phyloP scores from a whole-genome alignment of 352 stramenopile species.

The Globisporangium middletonii region DNA sequence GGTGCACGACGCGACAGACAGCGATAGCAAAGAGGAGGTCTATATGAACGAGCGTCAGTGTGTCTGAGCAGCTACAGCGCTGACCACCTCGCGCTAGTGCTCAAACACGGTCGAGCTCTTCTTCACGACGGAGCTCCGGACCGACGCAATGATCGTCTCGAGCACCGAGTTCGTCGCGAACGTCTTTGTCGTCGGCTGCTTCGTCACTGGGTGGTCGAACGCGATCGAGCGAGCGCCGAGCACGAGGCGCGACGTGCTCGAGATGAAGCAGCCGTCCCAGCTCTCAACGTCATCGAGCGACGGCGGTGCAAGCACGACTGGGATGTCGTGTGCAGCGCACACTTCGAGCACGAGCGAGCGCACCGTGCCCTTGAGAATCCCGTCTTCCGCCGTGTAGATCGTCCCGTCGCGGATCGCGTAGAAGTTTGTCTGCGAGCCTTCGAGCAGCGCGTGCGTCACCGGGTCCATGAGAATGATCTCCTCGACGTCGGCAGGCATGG shows the following conservation, averaged over 20 bases:
- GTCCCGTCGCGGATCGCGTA: conserved; percentile 48
- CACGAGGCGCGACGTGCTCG: conserved; percentile 77
- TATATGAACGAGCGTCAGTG: too few relatives aligned
- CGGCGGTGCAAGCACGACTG: conserved; percentile 46
- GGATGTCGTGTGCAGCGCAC: conserved; percentile 43
- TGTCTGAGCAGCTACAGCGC: too few relatives aligned
- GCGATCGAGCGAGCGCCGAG: conserved; percentile 45
- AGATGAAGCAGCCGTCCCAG: conserved; percentile 81
- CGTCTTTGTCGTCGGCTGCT: conserved; percentile 16
- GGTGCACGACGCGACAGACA: too few relatives aligned
- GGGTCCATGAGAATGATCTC: conserved; percentile 86
- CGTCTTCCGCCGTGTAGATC: conserved; percentile 61
- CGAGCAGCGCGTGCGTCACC: conserved; percentile 37
- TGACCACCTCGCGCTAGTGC: not conserved
- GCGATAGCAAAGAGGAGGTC: too few relatives aligned
- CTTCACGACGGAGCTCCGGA: conserved; percentile 37
- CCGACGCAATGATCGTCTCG: conserved; percentile 32
- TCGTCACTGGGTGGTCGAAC: conserved; percentile 34
- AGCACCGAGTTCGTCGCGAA: conserved; percentile 41
- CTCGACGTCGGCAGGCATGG: conserved; percentile 55
- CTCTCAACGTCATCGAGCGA: conserved; percentile 40
- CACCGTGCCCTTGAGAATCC: conserved; percentile 75
- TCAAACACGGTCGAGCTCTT: conserved; percentile 65
- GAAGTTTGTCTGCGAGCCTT: conserved; percentile 86
- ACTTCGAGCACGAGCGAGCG: conserved; percentile 67